Base-by-base conservation (phyloP, 2,329 filamentous ascomycete species). In the Xylariomycetidae sp. region DNA sequence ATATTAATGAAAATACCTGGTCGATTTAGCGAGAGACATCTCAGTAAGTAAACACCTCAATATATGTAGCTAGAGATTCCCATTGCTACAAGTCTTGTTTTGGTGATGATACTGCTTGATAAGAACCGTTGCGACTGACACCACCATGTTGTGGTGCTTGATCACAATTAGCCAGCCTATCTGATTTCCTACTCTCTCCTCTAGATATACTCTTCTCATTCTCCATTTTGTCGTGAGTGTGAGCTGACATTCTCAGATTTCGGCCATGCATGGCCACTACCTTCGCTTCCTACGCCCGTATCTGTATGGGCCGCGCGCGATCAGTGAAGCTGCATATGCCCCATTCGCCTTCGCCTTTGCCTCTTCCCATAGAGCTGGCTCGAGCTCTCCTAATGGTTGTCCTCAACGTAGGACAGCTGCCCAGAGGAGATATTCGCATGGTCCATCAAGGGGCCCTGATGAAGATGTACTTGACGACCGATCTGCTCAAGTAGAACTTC, bases 111-210 rank as follows among this genome's bases (percentile, higher is more conserved):
- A 61, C 53, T 56, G 54, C 59, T 64, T 58, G 63, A 23, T 64
- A 64, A 73, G 70, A 74, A 74, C 70, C 69, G 70, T 72, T 74
- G 70, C 70, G 68, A 73, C 64, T 74, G 70, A 74, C 66, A 65
- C 60, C 61, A 59, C 49, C 46, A 23, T 8, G n/a, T 45, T 48
- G 51, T 57, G 63, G 60, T 67, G 67, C 56, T 60, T 74, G 69
- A 74, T 72, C 66, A 66, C 57, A 71, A 62, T 58, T 62, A 59
- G 66, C 64, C 68, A 63, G 58, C 54, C 53, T 63, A 64, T 65
- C 67, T 70, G 66, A 69, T n/a, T n/a, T 33, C 27, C 27, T 34
- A 5, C 8, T 36, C 30, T 25, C 26, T 25, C 12, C 36, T 27
- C 14, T 14, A 15, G 15, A n/a, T 26, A 20, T 8, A 27, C 25